Evolutionary conservation across 257 asterid species (phyloP), one percentile per base, ranked within the genome.

Genomic region (Nicotiana obtusifolia): DNA sequence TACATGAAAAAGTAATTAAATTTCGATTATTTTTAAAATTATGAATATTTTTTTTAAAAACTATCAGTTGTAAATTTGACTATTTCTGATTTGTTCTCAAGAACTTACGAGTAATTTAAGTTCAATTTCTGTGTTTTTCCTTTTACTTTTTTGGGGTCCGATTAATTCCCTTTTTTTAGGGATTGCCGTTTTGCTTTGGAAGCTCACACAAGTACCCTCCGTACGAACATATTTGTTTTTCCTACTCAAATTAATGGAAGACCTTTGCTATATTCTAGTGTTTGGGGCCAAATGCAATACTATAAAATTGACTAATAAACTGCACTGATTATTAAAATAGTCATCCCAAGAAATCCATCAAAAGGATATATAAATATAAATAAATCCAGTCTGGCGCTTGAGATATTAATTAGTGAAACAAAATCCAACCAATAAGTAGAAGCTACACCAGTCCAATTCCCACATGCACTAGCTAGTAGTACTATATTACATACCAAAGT

Each of bases 361-460:
- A 22, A 73, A 14, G 0, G 7, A 31, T 24, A 61, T 71, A 5
- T 24, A 41, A n/a, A 68, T 20, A 35, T 16, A 41, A 10, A 11
- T 14, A 24, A 71, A 73, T 73, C 61, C 79, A 73, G 79, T 13
- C 61, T 1, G 37, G 37, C 22, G 47, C 62, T 47, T 62, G 24
- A 7, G 54, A 44, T 19, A 73, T 47, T 47, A 73, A 47, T 47
- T 47, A 73, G 60, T 41, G 5, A 73, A 49, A 47, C 24, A 73
- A 47, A 24, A 73, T 47, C 41, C 79, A 49, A 49, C 52, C 79
- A 71, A 71, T 3, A 54, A 73, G 19, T 44, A 24, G 22, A 47
- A 73, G 6, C 4, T 66, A 22, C 52, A 66, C 76, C 52, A 66
- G 35, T 69, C 78, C 78, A 69, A 69, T 73, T 30, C 60, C 78